phyloP scores from a whole-genome alignment of 345 rosid genomes.

The Gossypium stocksii region DNA sequence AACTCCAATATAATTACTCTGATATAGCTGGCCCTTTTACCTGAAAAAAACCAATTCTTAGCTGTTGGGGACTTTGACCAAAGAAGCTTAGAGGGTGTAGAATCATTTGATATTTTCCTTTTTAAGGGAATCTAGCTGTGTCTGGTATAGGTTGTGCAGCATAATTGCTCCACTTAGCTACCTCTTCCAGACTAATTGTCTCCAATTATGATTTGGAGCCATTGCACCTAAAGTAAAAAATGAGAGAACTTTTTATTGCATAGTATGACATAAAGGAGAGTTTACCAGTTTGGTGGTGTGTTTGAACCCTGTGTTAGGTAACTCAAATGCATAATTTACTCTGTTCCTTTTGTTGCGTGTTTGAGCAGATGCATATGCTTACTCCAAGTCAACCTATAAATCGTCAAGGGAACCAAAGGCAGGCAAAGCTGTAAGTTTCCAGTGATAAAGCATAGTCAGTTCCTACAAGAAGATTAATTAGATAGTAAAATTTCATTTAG shows the following conservation, averaged over 20 bases:
- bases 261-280: neutral
- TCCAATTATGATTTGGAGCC: neutral
- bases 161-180: neutral
- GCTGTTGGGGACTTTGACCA: neutral
- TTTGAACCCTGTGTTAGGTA: neutral
- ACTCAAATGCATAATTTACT: neutral
- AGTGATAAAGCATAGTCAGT: neutral
- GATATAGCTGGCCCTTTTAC: neutral
- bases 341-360: conserved; percentile 13
- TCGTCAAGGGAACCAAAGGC: conserved; percentile 43
- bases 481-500: conserved; percentile 10
- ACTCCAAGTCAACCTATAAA: conserved; percentile 40
- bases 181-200: neutral
- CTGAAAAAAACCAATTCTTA: neutral
- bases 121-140: neutral
- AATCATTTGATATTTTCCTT: neutral
- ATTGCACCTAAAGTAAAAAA: neutral
- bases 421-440: conserved; percentile 45
- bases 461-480: neutral
- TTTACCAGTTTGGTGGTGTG: too few relatives aligned
- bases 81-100: neutral
- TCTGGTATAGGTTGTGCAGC: neutral
- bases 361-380: conserved; percentile 48
- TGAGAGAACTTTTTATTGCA: neutral
- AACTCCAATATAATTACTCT: neutral